These are phyloP conservation scores for Phyllosticta paracitricarpa DNA, from an alignment of 2,329 filamentous ascomycete genomes.

Conservation along the genomic window DNA sequence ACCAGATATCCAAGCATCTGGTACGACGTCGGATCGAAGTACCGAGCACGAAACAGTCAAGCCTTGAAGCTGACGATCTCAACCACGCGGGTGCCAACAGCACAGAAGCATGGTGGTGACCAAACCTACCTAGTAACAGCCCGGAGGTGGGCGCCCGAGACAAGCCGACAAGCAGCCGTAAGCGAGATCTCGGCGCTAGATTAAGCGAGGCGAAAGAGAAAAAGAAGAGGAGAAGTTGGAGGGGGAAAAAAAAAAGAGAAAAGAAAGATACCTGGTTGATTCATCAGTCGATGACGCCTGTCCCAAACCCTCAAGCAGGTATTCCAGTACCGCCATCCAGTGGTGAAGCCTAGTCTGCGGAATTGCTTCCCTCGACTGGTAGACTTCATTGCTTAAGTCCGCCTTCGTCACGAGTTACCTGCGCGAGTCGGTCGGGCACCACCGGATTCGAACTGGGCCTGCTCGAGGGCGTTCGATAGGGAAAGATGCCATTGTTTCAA, in stretches of 20 bases:
- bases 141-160: background rate
- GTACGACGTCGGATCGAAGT: background rate
- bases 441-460: slow-evolving; percentile 34
- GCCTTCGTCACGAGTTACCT: slow-evolving; percentile 32
- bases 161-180: background rate
- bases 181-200: background rate
- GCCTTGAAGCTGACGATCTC: background rate
- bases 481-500: slow-evolving; percentile 10
- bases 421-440: slow-evolving; percentile 29
- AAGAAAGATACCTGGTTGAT: slow-evolving; percentile 23
- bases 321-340: slow-evolving; percentile 32
- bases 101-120: no score
- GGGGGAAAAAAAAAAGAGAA: slow-evolving; percentile 18
- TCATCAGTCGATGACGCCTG: slow-evolving; percentile 24
- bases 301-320: slow-evolving; percentile 28
- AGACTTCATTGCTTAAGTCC: slow-evolving; percentile 34
- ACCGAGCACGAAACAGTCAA: background rate
- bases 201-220: background rate
- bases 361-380: slow-evolving; percentile 34
- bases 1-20: background rate
- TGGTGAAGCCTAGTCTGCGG: slow-evolving; percentile 32
- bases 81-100: background rate
- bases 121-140: background rate
- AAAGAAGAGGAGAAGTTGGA: background rate
- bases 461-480: slow-evolving; percentile 3